phyloP scores from a whole-genome alignment of 2,329 filamentous ascomycete genomes.

The Stromatinia cepivora region DNA sequence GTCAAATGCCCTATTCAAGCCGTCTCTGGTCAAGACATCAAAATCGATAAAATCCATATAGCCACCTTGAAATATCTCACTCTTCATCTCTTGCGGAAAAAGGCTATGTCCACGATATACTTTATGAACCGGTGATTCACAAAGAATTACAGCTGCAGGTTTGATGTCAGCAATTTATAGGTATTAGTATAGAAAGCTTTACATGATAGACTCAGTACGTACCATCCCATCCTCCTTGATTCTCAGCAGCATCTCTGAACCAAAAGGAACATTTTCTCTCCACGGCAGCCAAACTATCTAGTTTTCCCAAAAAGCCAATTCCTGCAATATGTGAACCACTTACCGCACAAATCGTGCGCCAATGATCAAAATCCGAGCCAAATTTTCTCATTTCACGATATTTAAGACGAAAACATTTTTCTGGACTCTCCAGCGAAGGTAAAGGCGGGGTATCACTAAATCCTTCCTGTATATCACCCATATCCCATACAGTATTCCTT shows the following conservation, averaged over 20 bases:
- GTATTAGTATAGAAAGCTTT: background rate
- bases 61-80: conserved; percentile 3
- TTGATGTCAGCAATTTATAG: background rate
- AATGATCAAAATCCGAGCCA: conserved; percentile 17
- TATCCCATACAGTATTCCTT: conserved; percentile 20
- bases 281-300: conserved; percentile 4
- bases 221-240: conserved; percentile 11
- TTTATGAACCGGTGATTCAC: conserved; percentile 12
- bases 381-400: conserved; percentile 26
- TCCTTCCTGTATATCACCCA: conserved; percentile 1
- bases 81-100: conserved; percentile 10
- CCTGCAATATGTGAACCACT: conserved; percentile 23
- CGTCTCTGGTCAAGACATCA: background rate
- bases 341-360: conserved; percentile 19
- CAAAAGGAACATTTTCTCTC: conserved; percentile 20
- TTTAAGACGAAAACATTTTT: conserved; percentile 23
- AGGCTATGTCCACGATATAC: background rate
- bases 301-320: conserved; percentile 14
- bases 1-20: background rate
- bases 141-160: background rate
- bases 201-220: background rate
- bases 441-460: conserved; percentile 15
- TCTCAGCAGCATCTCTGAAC: background rate
- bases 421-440: conserved; percentile 13
- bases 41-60: conserved; percentile 13